Evolutionary conservation across 1,284 basidiomycete genomes (phyloP).

Genomic region (Malassezia equina): DNA sequence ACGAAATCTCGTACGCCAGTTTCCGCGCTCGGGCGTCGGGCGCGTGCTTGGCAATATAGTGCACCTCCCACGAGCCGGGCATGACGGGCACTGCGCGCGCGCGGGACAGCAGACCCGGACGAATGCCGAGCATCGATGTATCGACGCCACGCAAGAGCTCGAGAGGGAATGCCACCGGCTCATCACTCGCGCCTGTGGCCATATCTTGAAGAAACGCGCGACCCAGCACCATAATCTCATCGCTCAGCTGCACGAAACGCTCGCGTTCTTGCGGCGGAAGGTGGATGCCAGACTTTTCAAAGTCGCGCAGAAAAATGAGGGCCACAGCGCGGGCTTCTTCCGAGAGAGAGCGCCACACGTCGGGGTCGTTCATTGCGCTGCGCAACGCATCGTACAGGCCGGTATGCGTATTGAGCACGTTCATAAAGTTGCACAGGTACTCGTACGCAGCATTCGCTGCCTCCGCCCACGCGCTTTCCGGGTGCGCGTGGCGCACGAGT

Average conservation of each 20-base stretch:
- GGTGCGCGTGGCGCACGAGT: conserved; percentile 83
- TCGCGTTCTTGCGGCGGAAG: conserved; percentile 66
- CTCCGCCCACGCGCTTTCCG: conserved; percentile 69
- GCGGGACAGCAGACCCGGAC: background rate
- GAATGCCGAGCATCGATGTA: conserved; percentile 10
- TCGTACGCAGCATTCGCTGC: conserved; percentile 82
- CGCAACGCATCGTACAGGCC: conserved; percentile 59
- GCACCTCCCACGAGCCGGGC: conserved; percentile 60
- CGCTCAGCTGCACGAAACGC: conserved; percentile 79
- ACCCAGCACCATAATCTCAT: conserved; percentile 78
- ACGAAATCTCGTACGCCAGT: conserved; percentile 57
- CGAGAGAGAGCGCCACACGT: conserved; percentile 42
- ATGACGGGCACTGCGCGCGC: conserved; percentile 16
- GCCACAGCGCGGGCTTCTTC: conserved; percentile 57
- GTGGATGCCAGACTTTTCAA: conserved; percentile 91
- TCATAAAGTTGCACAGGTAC: conserved; percentile 90
- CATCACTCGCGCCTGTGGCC: conserved; percentile 16
- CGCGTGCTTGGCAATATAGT: conserved; percentile 76
- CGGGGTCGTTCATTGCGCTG: conserved; percentile 45
- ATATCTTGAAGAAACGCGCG: conserved; percentile 63
- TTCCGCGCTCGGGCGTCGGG: conserved; percentile 69
- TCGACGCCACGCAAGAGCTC: conserved; percentile 28
- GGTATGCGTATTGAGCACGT: conserved; percentile 88
- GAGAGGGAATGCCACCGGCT: conserved; percentile 21
- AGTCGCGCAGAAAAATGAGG: conserved; percentile 86